Evolutionary conservation across 495 filamentous ascomycete genomes (phyloP).

Genomic region (Chaetomium fimeti): DNA sequence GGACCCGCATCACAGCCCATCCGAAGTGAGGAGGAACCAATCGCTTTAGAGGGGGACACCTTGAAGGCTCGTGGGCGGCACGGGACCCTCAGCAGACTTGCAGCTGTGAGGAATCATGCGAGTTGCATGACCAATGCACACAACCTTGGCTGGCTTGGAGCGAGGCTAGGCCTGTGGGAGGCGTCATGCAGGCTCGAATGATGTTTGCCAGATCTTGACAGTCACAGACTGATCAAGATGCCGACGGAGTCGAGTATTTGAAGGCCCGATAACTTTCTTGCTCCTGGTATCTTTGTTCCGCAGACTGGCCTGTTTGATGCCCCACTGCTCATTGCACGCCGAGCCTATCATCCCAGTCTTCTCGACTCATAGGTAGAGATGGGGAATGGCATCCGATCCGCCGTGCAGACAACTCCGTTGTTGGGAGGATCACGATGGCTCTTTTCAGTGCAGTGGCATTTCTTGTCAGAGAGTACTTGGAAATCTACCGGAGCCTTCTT

Average conservation of each 20-base stretch:
- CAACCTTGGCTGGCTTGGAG: conserved; percentile 1
- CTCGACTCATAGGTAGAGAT: background rate
- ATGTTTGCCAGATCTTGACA: background rate
- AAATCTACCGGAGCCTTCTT: background rate
- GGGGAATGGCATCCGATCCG: background rate
- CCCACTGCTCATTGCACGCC: background rate
- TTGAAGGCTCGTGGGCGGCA: conserved; percentile 19
- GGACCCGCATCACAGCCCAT: background rate
- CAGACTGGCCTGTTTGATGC: background rate
- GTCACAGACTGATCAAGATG: background rate
- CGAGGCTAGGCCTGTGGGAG: background rate
- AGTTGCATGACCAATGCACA: conserved; percentile 9
- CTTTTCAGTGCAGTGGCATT: too few relatives aligned
- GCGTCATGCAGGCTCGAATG: background rate
- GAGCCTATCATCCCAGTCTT: background rate
- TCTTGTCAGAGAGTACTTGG: too few relatives aligned
- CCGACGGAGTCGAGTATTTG: background rate
- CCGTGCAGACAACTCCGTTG: background rate
- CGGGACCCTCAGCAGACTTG: conserved; percentile 16
- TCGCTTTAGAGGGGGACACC: background rate
- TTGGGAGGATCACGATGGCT: too few relatives aligned
- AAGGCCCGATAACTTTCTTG: too few relatives aligned
- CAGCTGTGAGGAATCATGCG: conserved; percentile 19
- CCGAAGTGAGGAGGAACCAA: background rate
- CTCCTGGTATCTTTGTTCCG: background rate